Conservation (phyloP, 1,284 basidiomycete genomes). For the Inonotus hispidus region DNA sequence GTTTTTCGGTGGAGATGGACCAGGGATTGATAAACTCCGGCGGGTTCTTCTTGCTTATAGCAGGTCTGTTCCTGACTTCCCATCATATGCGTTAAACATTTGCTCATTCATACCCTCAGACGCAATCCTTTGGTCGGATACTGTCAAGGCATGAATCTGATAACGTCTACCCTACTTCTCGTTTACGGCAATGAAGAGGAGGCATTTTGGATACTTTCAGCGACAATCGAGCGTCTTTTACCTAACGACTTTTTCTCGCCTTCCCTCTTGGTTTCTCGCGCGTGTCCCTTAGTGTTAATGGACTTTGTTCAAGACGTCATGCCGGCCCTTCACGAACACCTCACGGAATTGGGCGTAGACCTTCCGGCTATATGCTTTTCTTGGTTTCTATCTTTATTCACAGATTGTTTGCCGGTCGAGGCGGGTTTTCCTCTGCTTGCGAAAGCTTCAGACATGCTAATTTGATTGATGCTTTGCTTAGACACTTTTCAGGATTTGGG, state of each 20-base stretch:
- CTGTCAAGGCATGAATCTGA: conserved; percentile 92
- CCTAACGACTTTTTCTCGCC: conserved; percentile 84
- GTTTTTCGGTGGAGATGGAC: conserved; percentile 94
- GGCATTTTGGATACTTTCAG: conserved; percentile 93
- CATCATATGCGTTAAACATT: not conserved
- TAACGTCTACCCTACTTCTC: conserved; percentile 89
- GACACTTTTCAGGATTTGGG: conserved; percentile 91
- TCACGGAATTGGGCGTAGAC: conserved; percentile 81
- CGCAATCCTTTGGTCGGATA: conserved; percentile 85
- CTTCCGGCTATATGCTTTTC: conserved; percentile 94
- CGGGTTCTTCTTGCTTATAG: conserved; percentile 89
- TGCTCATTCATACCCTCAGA: conserved; percentile 32
- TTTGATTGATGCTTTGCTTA: conserved; percentile 26
- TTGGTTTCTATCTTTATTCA: conserved; percentile 96
- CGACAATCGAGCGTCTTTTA: conserved; percentile 82
- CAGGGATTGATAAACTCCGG: conserved; percentile 87
- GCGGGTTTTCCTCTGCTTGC: conserved; percentile 36
- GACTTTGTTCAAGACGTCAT: conserved; percentile 79
- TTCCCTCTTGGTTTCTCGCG: conserved; percentile 81
- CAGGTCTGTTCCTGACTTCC: conserved; percentile 47
- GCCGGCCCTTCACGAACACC: conserved; percentile 73
- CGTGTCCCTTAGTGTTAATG: conserved; percentile 87
- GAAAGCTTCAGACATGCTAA: not conserved
- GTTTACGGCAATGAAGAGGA: conserved; percentile 94
- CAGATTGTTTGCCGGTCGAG: conserved; percentile 94